Base-by-base conservation (phyloP, 768 basidiomycete genomes). In the Kwoniella bestiolae region DNA sequence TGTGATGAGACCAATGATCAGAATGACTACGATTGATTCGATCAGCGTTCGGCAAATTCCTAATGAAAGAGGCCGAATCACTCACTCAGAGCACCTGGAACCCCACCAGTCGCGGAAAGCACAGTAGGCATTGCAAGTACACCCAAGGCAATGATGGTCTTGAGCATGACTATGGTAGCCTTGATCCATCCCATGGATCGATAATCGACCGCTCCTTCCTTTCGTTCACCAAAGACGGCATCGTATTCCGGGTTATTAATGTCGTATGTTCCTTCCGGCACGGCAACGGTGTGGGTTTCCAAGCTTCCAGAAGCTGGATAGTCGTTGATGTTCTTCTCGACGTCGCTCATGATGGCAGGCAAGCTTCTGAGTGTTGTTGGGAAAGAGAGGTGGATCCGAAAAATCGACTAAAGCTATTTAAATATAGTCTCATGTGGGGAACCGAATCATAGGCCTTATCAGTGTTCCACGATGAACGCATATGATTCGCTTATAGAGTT, bases 141-240 rank as follows among this genome's bases (percentile, higher is more conserved):
- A 66, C 77, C 77, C 45, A 79, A 38, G 1, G 67, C 77, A 58
- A 79, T 72, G 35, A 67, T 66, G 3, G 75, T 72, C 53, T 79
- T 79, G 26, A 75, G 47, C 73, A 75, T 72, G 52, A 79, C 55
- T 34, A 75, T 68, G 23, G 68, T 56, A 2, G 77, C 72, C n/a
- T 63, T 63, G 51, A 75, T 75, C 73, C 73, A 75, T 61, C 66
- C 73, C 5, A 77, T 73, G 11, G 68, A 68, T 38, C 66, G 64
- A 59, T 77, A 77, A 34, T 77, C 63, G 32, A 70, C 68, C 23
- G 66, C 63, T 12, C 71, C 76, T 47, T 74, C 76, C 21, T 67
- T 63, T 25, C 53, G 56, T 18, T 57, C 65, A 34, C 76, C 76
- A 35, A 73, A 77, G 18, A 77, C 76, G 11, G 69, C 76, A 65